These are phyloP conservation scores for Nelumbo lutea DNA, from an alignment of 164 flowering plant genomes.

Conservation along the genomic window DNA sequence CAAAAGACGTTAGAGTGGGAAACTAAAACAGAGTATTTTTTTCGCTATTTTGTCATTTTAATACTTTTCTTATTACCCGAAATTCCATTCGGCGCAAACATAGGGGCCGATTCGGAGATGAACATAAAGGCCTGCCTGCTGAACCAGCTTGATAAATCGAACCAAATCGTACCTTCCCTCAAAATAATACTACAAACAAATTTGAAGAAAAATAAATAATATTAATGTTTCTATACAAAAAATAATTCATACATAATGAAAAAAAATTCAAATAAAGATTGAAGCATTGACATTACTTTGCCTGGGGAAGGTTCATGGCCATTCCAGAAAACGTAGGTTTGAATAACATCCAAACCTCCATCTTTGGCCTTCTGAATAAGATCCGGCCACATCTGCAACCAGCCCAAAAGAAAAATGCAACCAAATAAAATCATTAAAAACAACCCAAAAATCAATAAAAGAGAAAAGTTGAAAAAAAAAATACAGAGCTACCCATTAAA, in stretches of 20 bases:
- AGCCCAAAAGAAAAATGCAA: slow-evolving; percentile 11
- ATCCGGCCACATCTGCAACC: slow-evolving; percentile 94
- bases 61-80: slow-evolving; percentile 52
- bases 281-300: slow-evolving; percentile 38
- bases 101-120: slow-evolving; percentile 96
- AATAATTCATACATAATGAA: neutral
- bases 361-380: slow-evolving; percentile 93
- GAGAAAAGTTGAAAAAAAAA: neutral
- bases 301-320: slow-evolving; percentile 90
- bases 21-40: neutral
- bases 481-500: slow-evolving; percentile 1
- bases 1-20: neutral
- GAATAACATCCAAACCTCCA: slow-evolving; percentile 93
- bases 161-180: slow-evolving; percentile 88
- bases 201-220: neutral
- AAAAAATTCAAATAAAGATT: neutral
- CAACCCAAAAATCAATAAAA: slow-evolving; percentile 2
- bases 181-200: slow-evolving; percentile 61
- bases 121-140: slow-evolving; percentile 83
- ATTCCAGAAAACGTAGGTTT: slow-evolving; percentile 97
- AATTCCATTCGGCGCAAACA: slow-evolving; percentile 99
- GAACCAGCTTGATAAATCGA: slow-evolving; percentile 66
- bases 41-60: neutral
- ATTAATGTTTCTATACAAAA: neutral
- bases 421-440: slow-evolving; percentile 1